Conservation (phyloP, 495 filamentous ascomycete species). For the Xylaria longipes region DNA sequence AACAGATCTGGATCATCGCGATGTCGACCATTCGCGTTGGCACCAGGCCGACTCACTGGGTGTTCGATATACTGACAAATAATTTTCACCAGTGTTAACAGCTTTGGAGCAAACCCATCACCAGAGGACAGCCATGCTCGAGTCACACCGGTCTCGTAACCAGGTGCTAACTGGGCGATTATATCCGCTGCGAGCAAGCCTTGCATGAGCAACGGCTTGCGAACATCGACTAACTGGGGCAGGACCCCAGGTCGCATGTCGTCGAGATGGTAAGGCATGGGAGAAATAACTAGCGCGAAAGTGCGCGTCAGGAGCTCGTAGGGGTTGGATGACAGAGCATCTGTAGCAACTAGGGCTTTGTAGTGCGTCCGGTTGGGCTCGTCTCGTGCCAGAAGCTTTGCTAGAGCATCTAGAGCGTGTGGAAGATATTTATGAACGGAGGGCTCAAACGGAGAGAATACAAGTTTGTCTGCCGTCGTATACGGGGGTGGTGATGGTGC, state of each 20-base stretch:
- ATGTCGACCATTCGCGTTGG: conserved; percentile 38
- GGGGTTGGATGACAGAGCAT: conserved; percentile 64
- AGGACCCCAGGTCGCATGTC: conserved; percentile 53
- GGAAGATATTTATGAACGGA: conserved; percentile 86
- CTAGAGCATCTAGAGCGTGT: conserved; percentile 84
- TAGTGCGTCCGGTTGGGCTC: conserved; percentile 90
- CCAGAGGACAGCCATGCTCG: conserved; percentile 82
- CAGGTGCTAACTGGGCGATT: conserved; percentile 75
- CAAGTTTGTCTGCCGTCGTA: conserved; percentile 61
- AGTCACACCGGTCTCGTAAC: conserved; percentile 72
- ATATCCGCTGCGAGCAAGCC: conserved; percentile 92
- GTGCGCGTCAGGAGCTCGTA: conserved; percentile 86
- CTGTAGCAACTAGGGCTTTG: conserved; percentile 77
- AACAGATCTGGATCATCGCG: conserved; percentile 55
- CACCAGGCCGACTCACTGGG: conserved; percentile 43
- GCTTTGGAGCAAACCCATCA: conserved; percentile 82
- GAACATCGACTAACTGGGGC: conserved; percentile 72
- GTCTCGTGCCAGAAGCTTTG: conserved; percentile 90
- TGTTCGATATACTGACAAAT: conserved; percentile 65
- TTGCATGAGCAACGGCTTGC: conserved; percentile 88
- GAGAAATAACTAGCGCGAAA: conserved; percentile 86
- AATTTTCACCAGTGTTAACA: conserved; percentile 72
- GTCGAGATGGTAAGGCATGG: conserved; percentile 70
- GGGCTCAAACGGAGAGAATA: conserved; percentile 83
- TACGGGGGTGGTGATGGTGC: conserved; percentile 72